These are phyloP conservation scores for Phytophthora cryptogea DNA, from an alignment of 352 stramenopile species.

Conservation along the genomic window DNA sequence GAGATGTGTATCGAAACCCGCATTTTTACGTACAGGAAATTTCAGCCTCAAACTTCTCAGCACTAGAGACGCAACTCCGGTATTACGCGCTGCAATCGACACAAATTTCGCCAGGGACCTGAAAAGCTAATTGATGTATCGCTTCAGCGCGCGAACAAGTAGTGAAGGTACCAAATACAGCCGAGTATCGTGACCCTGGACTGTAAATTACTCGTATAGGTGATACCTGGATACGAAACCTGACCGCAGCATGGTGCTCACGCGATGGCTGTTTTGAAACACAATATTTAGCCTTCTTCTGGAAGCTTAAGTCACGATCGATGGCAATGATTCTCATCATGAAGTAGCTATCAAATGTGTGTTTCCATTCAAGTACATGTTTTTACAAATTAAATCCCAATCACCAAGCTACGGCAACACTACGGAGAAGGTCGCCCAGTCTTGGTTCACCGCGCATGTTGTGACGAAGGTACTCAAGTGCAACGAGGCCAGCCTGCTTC, in stretches of 20 bases:
- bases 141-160: background rate
- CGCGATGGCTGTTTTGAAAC: too few species aligned
- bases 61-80: constrained; percentile 31
- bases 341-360: background rate
- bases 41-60: constrained; percentile 18
- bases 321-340: background rate
- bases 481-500: constrained; percentile 3
- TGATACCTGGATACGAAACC: too few species aligned
- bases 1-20: constrained; percentile 33
- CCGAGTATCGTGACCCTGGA: too few species aligned
- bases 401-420: constrained; percentile 8
- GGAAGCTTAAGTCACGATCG: background rate
- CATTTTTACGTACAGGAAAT: constrained; percentile 45
- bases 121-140: background rate
- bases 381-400: background rate
- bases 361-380: background rate
- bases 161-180: background rate
- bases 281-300: background rate
- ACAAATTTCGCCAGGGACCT: background rate
- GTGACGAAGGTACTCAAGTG: constrained; percentile 2
- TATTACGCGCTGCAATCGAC: constrained; percentile 32
- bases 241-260: background rate
- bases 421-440: background rate
- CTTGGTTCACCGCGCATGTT: background rate
- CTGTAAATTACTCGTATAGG: too few species aligned